phyloP scores from a whole-genome alignment of 345 rosid genomes.

The Trapa incisa region DNA sequence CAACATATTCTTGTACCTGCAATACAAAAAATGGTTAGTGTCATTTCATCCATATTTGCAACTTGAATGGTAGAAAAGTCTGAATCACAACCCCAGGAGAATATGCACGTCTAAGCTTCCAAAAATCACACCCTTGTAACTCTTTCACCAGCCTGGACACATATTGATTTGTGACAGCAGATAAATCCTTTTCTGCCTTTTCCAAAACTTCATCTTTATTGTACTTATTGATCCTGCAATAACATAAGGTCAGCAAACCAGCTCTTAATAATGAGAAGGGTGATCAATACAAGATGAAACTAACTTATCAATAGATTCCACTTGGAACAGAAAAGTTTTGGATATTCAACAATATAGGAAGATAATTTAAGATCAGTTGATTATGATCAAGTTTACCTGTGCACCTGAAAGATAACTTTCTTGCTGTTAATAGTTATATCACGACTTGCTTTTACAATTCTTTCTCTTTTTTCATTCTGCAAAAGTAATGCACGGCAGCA shows the following conservation, averaged over 20 bases:
- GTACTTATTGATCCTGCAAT: slow-evolving; percentile 46
- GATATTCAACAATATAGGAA: neutral
- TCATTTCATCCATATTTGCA: neutral
- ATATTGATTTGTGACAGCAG: slow-evolving; percentile 43
- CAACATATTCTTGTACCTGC: slow-evolving; percentile 90
- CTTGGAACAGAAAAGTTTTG: neutral
- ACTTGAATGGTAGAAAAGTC: neutral
- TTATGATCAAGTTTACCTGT: slow-evolving; percentile 38
- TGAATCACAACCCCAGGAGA: slow-evolving; percentile 70
- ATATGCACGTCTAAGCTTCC: slow-evolving; percentile 85
- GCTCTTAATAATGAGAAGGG: neutral
- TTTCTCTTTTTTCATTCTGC: slow-evolving; percentile 89
- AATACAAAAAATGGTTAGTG: slow-evolving; percentile 9
- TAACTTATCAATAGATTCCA: neutral
- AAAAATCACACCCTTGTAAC: slow-evolving; percentile 74
- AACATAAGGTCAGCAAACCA: neutral
- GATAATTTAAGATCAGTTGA: neutral
- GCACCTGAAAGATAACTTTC: slow-evolving; percentile 93
- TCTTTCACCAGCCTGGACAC: slow-evolving; percentile 63
- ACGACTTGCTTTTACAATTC: slow-evolving; percentile 89
- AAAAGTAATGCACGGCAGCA: neutral
- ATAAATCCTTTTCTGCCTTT: slow-evolving; percentile 79
- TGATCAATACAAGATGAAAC: neutral
- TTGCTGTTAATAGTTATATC: slow-evolving; percentile 88
- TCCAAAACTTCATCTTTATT: slow-evolving; percentile 62